phyloP scores from a whole-genome alignment of 306 rosid species.

The Morella rubra region DNA sequence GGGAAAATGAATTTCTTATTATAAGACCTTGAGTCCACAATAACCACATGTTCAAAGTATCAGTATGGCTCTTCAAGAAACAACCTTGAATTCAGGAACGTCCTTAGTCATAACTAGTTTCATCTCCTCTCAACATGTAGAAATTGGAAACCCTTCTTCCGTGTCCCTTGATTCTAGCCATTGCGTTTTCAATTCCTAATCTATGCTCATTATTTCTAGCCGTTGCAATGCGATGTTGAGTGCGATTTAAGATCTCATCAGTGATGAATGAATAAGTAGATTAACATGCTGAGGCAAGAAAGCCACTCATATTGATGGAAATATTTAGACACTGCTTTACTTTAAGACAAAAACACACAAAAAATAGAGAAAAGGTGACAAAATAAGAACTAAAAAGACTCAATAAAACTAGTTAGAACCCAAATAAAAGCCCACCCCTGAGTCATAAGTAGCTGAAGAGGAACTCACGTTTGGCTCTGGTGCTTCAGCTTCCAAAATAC shows the following conservation, averaged over 20 bases:
- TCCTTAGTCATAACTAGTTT: not conserved
- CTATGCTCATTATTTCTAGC: not conserved
- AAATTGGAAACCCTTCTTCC: not conserved
- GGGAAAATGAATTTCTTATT: not conserved
- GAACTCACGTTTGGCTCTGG: conserved; percentile 38
- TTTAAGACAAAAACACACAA: not conserved
- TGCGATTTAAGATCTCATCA: not conserved
- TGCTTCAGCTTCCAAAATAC: conserved; percentile 89
- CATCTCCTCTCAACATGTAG: not conserved
- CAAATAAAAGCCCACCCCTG: not conserved
- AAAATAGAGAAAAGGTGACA: too few relatives aligned
- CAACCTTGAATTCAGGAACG: not conserved
- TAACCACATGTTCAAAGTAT: not conserved
- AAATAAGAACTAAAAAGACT: too few relatives aligned
- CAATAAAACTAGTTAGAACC: not conserved
- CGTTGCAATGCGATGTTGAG: not conserved
- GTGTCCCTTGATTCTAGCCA: not conserved
- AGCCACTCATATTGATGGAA: not conserved
- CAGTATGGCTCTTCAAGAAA: not conserved
- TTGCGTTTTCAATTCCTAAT: not conserved
- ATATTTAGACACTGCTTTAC: not conserved
- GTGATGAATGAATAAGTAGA: not conserved
- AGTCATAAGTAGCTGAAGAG: not conserved
- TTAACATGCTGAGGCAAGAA: not conserved
- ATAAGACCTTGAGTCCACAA: not conserved